Evolutionary conservation across 176 grass and related monocot species (phyloP).

Genomic region (Bromus sterilis): DNA sequence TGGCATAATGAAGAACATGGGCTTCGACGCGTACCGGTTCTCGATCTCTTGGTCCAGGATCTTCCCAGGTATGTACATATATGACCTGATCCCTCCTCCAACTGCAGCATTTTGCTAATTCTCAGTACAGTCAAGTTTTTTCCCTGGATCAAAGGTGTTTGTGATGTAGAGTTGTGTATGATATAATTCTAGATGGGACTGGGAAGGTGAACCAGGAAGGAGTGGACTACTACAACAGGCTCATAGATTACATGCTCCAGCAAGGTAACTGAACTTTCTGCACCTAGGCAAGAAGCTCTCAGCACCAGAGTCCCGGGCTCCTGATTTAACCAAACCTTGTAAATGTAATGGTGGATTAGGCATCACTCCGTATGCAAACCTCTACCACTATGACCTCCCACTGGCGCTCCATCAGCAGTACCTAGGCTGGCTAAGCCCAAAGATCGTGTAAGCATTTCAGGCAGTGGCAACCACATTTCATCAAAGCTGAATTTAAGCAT

Average conservation of each 20-base stretch:
- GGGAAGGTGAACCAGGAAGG: slow-evolving; percentile 73
- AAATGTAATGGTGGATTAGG: slow-evolving; percentile 27
- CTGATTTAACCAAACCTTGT: neutral
- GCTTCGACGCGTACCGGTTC: slow-evolving; percentile 63
- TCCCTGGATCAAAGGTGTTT: neutral
- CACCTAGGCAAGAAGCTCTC: neutral
- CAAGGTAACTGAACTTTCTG: slow-evolving; percentile 32
- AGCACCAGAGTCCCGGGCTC: neutral
- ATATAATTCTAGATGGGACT: slow-evolving; percentile 48
- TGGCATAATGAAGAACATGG: slow-evolving; percentile 80
- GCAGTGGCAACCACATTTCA: neutral
- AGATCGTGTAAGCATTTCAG: slow-evolving; percentile 54
- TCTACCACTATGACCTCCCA: slow-evolving; percentile 96
- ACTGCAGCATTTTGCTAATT: neutral
- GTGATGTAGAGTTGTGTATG: neutral
- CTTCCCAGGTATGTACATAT: slow-evolving; percentile 51
- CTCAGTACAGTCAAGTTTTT: neutral
- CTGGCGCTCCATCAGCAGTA: slow-evolving; percentile 74
- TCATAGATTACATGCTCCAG: slow-evolving; percentile 76
- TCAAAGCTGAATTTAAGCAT: neutral
- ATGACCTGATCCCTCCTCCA: neutral
- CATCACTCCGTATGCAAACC: slow-evolving; percentile 74
- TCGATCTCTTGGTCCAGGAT: slow-evolving; percentile 85
- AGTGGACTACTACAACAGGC: slow-evolving; percentile 81
- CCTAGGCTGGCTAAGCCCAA: slow-evolving; percentile 67